A percentile compares a stretch with the other conserved stretches of the same genome.
Evolutionary conservation across 805 yeast species (phyloP).

Genomic region (Candida insectalens): DNA sequence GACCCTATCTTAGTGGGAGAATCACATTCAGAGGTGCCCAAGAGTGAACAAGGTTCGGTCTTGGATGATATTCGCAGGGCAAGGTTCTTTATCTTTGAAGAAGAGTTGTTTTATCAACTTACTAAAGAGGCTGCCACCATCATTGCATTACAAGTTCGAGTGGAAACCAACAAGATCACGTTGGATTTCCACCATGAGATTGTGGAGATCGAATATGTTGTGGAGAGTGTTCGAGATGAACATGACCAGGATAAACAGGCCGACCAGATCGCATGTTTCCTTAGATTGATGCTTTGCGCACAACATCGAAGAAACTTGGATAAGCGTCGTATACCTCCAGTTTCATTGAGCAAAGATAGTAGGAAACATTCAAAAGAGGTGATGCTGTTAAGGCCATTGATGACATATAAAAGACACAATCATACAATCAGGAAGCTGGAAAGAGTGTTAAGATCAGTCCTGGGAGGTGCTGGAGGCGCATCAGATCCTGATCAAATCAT

Average conservation of each 20-base stretch:
- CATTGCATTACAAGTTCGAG: conserved; percentile 57
- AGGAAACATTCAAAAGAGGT: background rate
- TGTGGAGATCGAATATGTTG: conserved; percentile 53
- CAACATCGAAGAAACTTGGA: conserved; percentile 39
- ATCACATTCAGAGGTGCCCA: conserved; percentile 25
- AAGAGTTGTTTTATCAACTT: conserved; percentile 73
- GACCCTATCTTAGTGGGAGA: conserved; percentile 45
- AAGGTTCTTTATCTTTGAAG: conserved; percentile 73
- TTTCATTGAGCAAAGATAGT: conserved; percentile 27
- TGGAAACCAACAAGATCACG: conserved; percentile 53
- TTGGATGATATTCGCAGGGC: conserved; percentile 56
- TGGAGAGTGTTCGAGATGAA: conserved; percentile 15
- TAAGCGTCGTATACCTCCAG: conserved; percentile 35
- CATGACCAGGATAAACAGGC: conserved; percentile 32
- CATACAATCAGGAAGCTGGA: conserved; percentile 27
- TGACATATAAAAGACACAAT: conserved; percentile 52
- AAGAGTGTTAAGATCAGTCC: conserved; percentile 12
- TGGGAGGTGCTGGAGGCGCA: conserved; percentile 6
- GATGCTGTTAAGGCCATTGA: conserved; percentile 7
- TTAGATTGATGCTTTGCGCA: conserved; percentile 54
- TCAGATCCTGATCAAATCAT: conserved; percentile 12
- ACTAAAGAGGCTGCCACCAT: conserved; percentile 66
- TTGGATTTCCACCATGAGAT: conserved; percentile 57
- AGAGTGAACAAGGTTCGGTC: conserved; percentile 18
- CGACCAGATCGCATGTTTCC: conserved; percentile 38